Conservation (phyloP, 345 rosid species). For the Cardiospermum halicacabum region DNA sequence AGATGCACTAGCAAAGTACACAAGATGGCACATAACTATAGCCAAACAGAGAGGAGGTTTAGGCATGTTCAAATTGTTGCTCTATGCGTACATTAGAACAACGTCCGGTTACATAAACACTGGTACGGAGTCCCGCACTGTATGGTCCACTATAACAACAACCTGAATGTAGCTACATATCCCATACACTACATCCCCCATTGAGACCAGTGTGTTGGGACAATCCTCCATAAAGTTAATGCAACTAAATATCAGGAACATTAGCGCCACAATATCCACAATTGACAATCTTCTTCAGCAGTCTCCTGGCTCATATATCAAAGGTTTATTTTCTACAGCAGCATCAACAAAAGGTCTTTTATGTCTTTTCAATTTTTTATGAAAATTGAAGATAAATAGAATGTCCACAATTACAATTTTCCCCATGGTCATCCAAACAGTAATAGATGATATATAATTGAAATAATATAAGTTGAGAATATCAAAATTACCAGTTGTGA, state of each 20-base stretch:
- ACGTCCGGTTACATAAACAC: not conserved
- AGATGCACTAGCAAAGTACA: too few relatives aligned
- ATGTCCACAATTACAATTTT: conserved; percentile 1
- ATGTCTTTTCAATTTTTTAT: not conserved
- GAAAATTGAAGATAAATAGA: not conserved
- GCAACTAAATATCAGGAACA: not conserved
- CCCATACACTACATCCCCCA: not conserved
- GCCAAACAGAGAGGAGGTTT: conserved; percentile 6
- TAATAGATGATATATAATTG: not conserved
- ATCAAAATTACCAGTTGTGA: conserved; percentile 64
- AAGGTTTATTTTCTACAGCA: not conserved
- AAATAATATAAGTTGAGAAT: not conserved
- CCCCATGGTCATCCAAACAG: not conserved
- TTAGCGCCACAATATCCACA: not conserved
- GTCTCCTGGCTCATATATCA: not conserved
- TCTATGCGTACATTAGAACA: not conserved
- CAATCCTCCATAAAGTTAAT: not conserved
- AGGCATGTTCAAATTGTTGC: not conserved
- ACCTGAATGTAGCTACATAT: not conserved
- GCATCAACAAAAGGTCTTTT: not conserved
- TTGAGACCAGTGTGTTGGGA: not conserved
- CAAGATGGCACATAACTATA: not conserved
- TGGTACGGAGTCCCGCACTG: not conserved
- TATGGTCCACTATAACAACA: not conserved
- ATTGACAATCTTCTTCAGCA: not conserved